Conservation (phyloP, 495 filamentous ascomycete species). For the Rhizodiscina lignyota region DNA sequence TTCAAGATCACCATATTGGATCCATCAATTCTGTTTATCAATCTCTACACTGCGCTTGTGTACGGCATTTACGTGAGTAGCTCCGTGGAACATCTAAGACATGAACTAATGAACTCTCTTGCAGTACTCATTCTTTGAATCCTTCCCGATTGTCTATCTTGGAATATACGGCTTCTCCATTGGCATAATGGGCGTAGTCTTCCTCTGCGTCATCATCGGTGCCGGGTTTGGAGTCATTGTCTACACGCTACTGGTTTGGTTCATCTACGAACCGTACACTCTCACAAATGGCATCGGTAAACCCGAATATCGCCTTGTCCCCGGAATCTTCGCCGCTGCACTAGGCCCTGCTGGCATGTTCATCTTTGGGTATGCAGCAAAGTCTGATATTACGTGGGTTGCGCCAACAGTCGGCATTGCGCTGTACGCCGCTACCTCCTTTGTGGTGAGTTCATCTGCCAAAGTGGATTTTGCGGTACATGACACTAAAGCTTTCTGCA, state of each 20-base stretch:
- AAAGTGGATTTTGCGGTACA: no score
- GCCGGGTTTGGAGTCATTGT: conserved; percentile 33
- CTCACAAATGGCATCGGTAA: conserved; percentile 25
- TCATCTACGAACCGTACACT: conserved; percentile 34
- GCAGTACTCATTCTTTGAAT: conserved; percentile 61
- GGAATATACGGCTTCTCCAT: conserved; percentile 43
- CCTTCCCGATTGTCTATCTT: conserved; percentile 56
- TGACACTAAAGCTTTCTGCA: no score
- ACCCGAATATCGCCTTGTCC: conserved; percentile 36
- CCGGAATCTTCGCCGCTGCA: conserved; percentile 36
- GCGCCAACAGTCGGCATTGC: conserved; percentile 34
- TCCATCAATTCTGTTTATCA: conserved; percentile 43
- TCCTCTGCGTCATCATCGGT: conserved; percentile 43
- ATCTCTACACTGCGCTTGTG: conserved; percentile 45
- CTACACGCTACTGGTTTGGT: conserved; percentile 36
- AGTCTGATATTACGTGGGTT: conserved; percentile 34
- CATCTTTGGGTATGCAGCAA: conserved; percentile 40
- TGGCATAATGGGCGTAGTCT: conserved; percentile 45
- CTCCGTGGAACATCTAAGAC: no score
- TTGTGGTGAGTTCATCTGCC: no score
- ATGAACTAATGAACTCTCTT: no score
- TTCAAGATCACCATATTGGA: conserved; percentile 48
- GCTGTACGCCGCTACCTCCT: conserved; percentile 26
- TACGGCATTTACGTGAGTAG: conserved; percentile 55
- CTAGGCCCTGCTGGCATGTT: conserved; percentile 42